Evolutionary conservation across 495 filamentous ascomycete genomes (phyloP), one percentile per base, ranked within the genome.

Genomic region (Glarea lozoyensis): DNA sequence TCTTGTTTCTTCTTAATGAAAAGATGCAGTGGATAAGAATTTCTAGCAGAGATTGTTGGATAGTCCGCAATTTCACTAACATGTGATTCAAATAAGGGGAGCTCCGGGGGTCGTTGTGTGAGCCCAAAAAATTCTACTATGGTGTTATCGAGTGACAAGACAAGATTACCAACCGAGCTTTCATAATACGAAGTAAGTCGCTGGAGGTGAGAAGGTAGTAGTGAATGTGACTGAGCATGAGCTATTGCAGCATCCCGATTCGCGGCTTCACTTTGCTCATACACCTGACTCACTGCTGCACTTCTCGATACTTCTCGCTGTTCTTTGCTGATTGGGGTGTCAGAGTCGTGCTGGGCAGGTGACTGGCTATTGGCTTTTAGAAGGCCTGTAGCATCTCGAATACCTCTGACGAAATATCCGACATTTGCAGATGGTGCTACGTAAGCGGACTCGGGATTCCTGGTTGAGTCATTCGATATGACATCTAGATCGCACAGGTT

Each of bases 21-120:
- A 21, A 57, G 17, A 27, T 54, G 47, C 54, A 53, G 48, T 16
- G 47, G 50, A 11, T 45, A 43, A 1, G 54, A 57, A 7, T 48
- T 44, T 4, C 10, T 10, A 0, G 36, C 21, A 10, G 50, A 57
- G 10, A 29, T 24, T 7, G 41, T 50, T 10, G 50, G 50, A 17
- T 46, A 27, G 4, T 45, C 27, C 15, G 25, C 10, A 15, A 57
- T 29, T 20, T 40, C 12, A 1, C 37, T 34, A 10, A 54, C 29
- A 21, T 15, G 37, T 10, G 54, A 11, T 20, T 24, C 21, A 9
- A 53, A 13, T 0, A 33, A 31, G 1, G 53, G 40, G 16, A 24
- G 17, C 6, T 48, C 15, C 13, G 42, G 36, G 1, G 38, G 45
- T 12, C 34, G 25, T 12, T 46, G 37, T 5, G 31, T 43, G 0